Base-by-base conservation (phyloP, 129 eudicot genomes). In the Sambucus nigra region DNA sequence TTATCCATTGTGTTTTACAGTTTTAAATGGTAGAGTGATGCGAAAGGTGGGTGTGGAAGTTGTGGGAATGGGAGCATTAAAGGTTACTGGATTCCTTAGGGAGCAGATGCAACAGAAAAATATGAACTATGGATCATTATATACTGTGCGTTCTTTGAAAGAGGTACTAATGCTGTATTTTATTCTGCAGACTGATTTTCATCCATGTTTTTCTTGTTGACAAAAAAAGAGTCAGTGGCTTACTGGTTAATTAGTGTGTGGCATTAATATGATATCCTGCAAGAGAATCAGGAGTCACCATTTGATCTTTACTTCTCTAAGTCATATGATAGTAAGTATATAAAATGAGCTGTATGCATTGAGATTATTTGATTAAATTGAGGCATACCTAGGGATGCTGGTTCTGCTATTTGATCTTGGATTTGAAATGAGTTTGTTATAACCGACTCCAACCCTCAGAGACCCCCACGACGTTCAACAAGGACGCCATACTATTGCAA, bases 11-110 rank as follows among this genome's bases (percentile, higher is more conserved):
- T 49, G 46, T 39, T 60, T 59, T 23, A 24, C 79, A 86, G 95
- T 86, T 74, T 64, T 86, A 60, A 67, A 80, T 59, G 95, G 99
- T 26, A 86, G 82, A 59, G 76, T 91, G 52, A 74, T 86, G 95
- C 89, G 75, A 65, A 82, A 76, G 73, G 86, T 91, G 44, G 95
- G 95, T 15, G 87, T 91, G 49, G 95, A 91, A 79, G 74, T 75
- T 72, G 69, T 91, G 29, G 95, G 99, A 54, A 82, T 79, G 47
- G 99, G 99, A 67, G 95, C 95, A 24, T 61, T 91, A 61, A 91
- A 91, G 62, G 86, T 91, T 60, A 91, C 99, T 1, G 95, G 91
- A 75, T 91, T 68, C 57, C 95, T 91, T 44, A 78, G 83, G 77
- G 94, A 86, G 44, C 74, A 73, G 81, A 73, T 91, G 99, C 87